Percentiles rank a stretch among this genome's conserved stretches.
Conservation (phyloP, 441 rosid species). For the Populus hybrid region DNA sequence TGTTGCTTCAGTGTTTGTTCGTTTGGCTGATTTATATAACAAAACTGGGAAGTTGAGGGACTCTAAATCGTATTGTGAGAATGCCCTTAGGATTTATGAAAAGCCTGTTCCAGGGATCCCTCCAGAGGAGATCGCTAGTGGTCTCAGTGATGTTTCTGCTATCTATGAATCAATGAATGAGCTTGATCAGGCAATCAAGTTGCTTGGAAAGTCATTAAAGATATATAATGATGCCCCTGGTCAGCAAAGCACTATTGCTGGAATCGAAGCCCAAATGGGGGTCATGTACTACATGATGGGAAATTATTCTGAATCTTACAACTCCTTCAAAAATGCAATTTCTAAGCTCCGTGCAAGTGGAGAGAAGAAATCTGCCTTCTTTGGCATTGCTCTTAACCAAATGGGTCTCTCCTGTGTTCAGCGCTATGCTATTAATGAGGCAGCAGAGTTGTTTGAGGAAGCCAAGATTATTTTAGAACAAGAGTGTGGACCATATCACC, state of each 20-base stretch:
- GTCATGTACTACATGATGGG: conserved; percentile 84
- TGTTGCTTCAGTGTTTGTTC: conserved; percentile 74
- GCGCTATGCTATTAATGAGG: conserved; percentile 59
- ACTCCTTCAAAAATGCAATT: conserved; percentile 58
- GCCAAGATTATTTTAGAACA: conserved; percentile 72
- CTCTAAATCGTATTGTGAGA: conserved; percentile 77
- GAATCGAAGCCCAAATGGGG: conserved; percentile 93
- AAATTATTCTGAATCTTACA: conserved; percentile 62
- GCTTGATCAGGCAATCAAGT: conserved; percentile 58
- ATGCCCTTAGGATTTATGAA: conserved; percentile 68
- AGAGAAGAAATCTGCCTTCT: conserved; percentile 74
- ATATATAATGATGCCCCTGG: conserved; percentile 60
- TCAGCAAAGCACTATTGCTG: conserved; percentile 71
- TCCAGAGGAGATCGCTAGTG: conserved; percentile 69
- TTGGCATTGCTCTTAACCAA: conserved; percentile 83
- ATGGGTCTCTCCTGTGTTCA: conserved; percentile 93
- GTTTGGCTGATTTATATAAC: conserved; percentile 79
- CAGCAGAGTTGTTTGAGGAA: conserved; percentile 83
- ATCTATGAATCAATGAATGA: conserved; percentile 84
- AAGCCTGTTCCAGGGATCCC: conserved; percentile 60
- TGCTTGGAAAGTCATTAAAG: conserved; percentile 63
- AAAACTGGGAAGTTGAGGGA: conserved; percentile 77
- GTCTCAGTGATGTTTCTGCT: conserved; percentile 82
- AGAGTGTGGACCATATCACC: conserved; percentile 85
- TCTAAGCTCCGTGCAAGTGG: conserved; percentile 70